phyloP scores from a whole-genome alignment of 2,329 filamentous ascomycete species.

The Xylariaceae sp. region DNA sequence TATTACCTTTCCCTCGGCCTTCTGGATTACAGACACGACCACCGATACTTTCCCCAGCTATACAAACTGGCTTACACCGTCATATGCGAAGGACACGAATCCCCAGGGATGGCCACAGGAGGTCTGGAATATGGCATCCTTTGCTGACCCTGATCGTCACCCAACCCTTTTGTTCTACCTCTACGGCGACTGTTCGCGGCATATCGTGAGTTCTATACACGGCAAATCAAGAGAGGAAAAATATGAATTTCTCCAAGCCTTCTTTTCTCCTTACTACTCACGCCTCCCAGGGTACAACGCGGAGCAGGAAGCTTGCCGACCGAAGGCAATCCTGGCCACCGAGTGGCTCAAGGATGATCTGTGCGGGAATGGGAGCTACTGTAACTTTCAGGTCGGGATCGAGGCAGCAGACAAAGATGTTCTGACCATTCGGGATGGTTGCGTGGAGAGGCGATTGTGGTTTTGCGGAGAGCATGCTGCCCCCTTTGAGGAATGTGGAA shows the following conservation, averaged over 20 bases:
- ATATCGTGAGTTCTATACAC: constrained; percentile 30
- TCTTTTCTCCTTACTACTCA: constrained; percentile 3
- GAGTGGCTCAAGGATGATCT: constrained; percentile 70
- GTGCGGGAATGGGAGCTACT: constrained; percentile 71
- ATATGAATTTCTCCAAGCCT: background rate
- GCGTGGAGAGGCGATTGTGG: constrained; percentile 64
- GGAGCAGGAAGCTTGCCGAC: constrained; percentile 53
- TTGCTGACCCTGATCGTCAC: constrained; percentile 26
- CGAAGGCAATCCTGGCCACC: constrained; percentile 62
- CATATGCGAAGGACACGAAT: constrained; percentile 29
- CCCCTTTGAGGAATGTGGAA: constrained; percentile 58
- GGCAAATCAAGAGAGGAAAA: constrained; percentile 13
- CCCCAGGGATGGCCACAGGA: constrained; percentile 31
- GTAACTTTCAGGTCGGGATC: constrained; percentile 68
- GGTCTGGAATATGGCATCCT: constrained; percentile 32
- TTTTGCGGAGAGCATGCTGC: constrained; percentile 71
- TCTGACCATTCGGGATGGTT: constrained; percentile 51
- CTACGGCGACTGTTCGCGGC: constrained; percentile 31
- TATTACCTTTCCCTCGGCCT: constrained; percentile 36
- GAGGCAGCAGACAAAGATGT: constrained; percentile 60
- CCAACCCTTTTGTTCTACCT: constrained; percentile 32
- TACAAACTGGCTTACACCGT: constrained; percentile 29
- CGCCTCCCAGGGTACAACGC: constrained; percentile 60
- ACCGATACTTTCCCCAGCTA: constrained; percentile 27
- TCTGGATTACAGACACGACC: constrained; percentile 30